These are phyloP conservation scores for Uronychia binucleata DNA, from an alignment of 73 alveolate species.

Conservation along the genomic window DNA sequence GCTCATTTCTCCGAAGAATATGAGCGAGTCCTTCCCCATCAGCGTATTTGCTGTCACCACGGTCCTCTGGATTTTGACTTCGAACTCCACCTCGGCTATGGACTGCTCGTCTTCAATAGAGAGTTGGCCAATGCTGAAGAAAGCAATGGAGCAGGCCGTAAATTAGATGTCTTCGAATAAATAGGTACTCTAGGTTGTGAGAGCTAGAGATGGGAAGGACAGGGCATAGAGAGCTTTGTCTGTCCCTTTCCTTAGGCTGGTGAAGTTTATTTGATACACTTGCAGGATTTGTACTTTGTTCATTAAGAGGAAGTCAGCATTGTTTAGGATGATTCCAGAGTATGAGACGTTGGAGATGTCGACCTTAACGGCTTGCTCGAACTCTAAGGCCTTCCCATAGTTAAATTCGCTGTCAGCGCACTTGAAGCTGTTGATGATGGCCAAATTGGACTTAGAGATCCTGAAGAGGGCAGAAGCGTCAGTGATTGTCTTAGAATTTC, in stretches of 20 bases:
- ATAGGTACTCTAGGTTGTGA: no score
- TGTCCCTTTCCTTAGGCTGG: not conserved
- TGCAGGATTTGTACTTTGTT: conserved; percentile 4
- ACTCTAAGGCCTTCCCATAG: conserved; percentile 48
- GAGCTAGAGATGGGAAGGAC: no score
- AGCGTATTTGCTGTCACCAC: no score
- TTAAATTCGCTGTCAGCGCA: conserved; percentile 12
- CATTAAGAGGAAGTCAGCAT: conserved; percentile 27
- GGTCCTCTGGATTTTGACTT: no score
- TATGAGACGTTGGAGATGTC: conserved; percentile 7
- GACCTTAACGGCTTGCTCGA: conserved; percentile 8
- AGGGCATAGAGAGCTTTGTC: conserved; percentile 31
- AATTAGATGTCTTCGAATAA: no score
- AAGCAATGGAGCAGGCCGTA: no score
- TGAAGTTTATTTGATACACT: conserved; percentile 2
- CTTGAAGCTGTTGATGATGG: conserved; percentile 6
- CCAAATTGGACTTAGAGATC: conserved; percentile 17
- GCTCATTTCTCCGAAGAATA: no score
- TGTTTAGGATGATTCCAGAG: not conserved
- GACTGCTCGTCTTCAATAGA: no score
- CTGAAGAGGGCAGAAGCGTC: conserved; percentile 46
- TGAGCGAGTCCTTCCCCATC: no score
- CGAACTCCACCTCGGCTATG: no score
- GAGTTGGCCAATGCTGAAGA: no score
- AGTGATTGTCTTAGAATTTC: conserved; percentile 26